Base-by-base conservation (phyloP, 306 rosid genomes). In the Delonix regia region DNA sequence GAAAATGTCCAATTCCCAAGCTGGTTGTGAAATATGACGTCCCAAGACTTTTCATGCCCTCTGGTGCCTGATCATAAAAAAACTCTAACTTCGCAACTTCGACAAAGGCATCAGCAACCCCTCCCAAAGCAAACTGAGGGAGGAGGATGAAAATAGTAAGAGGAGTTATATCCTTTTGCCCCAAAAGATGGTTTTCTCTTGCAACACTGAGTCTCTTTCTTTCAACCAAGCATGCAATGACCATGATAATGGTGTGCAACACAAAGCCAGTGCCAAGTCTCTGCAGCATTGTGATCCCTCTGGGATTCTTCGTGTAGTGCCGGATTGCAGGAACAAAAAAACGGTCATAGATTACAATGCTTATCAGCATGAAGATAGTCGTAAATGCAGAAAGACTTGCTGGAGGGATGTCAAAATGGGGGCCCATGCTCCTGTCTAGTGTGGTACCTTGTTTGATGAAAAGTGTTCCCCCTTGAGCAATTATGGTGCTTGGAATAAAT, bases 11-110 rank as follows among this genome's bases (percentile, higher is more conserved):
- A 36, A 89, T 48, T 6, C 94, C 98, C 49, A 86, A 11, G 69
- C 88, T 84, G 49, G 88, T 89, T 0, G 92, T 85, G 82, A 72
- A 90, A 75, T 84, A 94, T 10, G 96, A 81, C 14, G 93, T 88
- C 28, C 97, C 98, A 5, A 94, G 82, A 67, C 97, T 94, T 60
- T 94, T 92, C 94, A 89, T 88, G 71, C 86, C 83, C 55, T 85
- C 80, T 5, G 98, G 98, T 12, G 97, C 97, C 71, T 94, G 98
- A 75, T 90, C 97, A 30, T 92, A 94, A 84, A 94, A 94, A 21
- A 92, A 80, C 83, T 94, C 98, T 2, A 92, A 10, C 89, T 88
- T 94, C 1, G 97, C 97, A 1, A 87, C 79, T 77, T 94, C 98
- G 2, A 81, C 87, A 0, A 89, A 89, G 66, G 87, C 84, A 53